Evolutionary conservation across 2,329 filamentous ascomycete species (phyloP).

Genomic region (Exophiala spinifera): DNA sequence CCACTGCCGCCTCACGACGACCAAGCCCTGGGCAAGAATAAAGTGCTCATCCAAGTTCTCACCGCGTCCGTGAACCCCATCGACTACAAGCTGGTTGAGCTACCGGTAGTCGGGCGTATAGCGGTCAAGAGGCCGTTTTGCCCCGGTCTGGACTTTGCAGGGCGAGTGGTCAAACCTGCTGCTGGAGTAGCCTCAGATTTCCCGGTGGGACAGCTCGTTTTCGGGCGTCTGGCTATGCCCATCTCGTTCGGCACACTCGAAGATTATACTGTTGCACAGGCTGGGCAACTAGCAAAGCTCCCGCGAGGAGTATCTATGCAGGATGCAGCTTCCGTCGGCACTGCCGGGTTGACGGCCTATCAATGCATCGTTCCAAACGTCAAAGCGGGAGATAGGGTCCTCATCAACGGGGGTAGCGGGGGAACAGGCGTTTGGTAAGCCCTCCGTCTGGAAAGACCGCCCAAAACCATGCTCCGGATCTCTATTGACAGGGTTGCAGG

Average conservation of each 20-base stretch:
- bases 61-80: conserved; percentile 58
- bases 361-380: conserved; percentile 49
- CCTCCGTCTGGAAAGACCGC: neutral
- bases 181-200: conserved; percentile 28
- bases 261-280: conserved; percentile 42
- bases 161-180: conserved; percentile 42
- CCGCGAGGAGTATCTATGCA: conserved; percentile 45
- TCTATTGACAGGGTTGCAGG: neutral
- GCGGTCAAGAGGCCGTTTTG: conserved; percentile 44
- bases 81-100: conserved; percentile 62
- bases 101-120: conserved; percentile 41
- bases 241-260: conserved; percentile 43
- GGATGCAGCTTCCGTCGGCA: conserved; percentile 44
- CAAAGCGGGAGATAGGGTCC: conserved; percentile 51
- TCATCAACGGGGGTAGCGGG: conserved; percentile 64
- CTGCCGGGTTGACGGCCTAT: conserved; percentile 49
- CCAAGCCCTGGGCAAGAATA: conserved; percentile 36
- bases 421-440: conserved; percentile 54
- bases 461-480: neutral
- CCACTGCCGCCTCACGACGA: conserved; percentile 37
- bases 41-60: conserved; percentile 56
- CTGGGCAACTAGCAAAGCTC: conserved; percentile 37
- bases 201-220: conserved; percentile 45
- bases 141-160: conserved; percentile 52
- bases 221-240: conserved; percentile 38